Percentiles rank a stretch among this genome's conserved stretches.
Evolutionary conservation across 306 rosid species (phyloP).

Genomic region (Citrullus mucosospermus): DNA sequence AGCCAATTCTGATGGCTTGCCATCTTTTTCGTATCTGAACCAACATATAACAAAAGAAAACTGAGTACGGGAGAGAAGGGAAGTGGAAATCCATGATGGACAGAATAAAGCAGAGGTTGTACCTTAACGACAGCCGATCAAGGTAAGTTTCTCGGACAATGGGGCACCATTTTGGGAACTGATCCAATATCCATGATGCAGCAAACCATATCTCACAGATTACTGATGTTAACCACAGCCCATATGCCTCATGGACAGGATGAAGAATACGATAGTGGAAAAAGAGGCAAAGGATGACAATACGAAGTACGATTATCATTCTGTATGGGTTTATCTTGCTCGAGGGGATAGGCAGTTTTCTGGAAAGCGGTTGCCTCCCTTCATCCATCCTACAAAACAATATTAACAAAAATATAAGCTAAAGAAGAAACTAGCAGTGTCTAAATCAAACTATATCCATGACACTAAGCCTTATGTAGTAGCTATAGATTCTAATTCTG

Average conservation of each 20-base stretch:
- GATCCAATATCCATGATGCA: slow-evolving; percentile 83
- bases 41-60: not conserved
- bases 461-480: not conserved
- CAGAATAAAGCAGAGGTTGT: not conserved
- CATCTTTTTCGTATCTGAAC: slow-evolving; percentile 82
- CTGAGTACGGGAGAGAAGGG: not conserved
- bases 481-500: not conserved
- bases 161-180: slow-evolving; percentile 87
- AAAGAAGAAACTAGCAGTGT: not conserved
- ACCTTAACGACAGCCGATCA: slow-evolving; percentile 81
- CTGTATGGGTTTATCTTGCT: slow-evolving; percentile 88
- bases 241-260: slow-evolving; percentile 70
- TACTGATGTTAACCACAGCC: slow-evolving; percentile 77
- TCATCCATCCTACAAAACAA: slow-evolving; percentile 71
- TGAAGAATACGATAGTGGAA: slow-evolving; percentile 84
- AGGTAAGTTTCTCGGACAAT: slow-evolving; percentile 80
- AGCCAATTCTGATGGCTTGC: slow-evolving; percentile 73
- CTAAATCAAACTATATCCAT: not conserved
- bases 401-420: not conserved
- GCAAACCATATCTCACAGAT: slow-evolving; percentile 97
- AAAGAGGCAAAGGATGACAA: slow-evolving; percentile 62
- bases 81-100: not conserved
- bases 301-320: slow-evolving; percentile 59
- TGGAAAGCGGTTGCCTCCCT: slow-evolving; percentile 82
- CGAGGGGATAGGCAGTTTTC: slow-evolving; percentile 71